Base-by-base conservation (phyloP, 2,329 filamentous ascomycete species). In the Ophiostoma sp. region DNA sequence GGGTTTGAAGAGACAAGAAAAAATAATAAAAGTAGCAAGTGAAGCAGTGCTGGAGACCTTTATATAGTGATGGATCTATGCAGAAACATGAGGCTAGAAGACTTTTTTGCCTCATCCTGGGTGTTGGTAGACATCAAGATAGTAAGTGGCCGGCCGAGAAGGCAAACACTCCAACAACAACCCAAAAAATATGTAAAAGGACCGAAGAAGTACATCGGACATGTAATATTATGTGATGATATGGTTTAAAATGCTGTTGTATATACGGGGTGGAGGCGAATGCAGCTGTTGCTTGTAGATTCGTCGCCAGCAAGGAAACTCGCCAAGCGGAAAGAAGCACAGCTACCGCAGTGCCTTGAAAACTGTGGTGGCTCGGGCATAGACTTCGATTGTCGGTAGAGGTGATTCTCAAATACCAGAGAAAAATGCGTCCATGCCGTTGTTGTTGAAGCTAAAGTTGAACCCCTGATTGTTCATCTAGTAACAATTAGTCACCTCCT, bases 381-480 rank as follows among this genome's bases (percentile, higher is more conserved):
- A 11, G 36, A 39, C 36, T 39, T 39, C 13, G 8, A 39, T 3
- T 10, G 13, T 39, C 36, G 36, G 13, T 39, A 17, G 15, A 44
- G 17, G 15, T 44, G 15, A 3, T 4, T 44, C 6, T 71, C 31
- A 74, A 6, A 74, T 69, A 1, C 67, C 69, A 0, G 67, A 44
- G 41, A 74, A 72, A 15, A 73, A 69, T 0, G 71, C 27, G n/a
- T 70, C 75, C 44, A 67, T 67, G 13, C 35, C 68, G 23, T 70
- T 73, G 36, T 72, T 60, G 71, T 74, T 75, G 71, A 74, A 71
- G 36, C 71, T 74, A 23, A 75, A 72, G 15, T 72, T 74, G 69
- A 73, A 75, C 13, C 72, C 73, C 1, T 72, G 73, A 44, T 74
- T 68, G 35, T 74, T 72, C 65, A 75, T 72, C 75, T 76, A 64